Evolutionary conservation across 73 alveolate species (phyloP).

Genomic region (Diophrys appendiculata): DNA sequence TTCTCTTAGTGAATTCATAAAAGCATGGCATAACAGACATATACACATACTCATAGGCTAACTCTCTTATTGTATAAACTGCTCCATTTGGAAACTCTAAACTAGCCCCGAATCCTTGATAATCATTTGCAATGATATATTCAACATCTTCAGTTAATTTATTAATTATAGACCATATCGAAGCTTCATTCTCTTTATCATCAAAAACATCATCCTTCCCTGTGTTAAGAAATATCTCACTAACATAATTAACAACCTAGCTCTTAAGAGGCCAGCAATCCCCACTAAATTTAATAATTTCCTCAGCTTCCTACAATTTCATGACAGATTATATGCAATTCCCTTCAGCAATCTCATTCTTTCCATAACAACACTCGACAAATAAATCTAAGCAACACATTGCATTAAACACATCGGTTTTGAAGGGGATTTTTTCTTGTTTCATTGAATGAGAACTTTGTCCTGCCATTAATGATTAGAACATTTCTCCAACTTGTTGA

Average conservation of each 20-base stretch:
- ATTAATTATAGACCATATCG: conserved; percentile 1
- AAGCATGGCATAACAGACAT: conserved; percentile 14
- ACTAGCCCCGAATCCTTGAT: background rate
- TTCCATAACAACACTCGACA: conserved; percentile 41
- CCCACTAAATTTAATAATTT: conserved; percentile 23
- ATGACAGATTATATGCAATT: conserved; percentile 34
- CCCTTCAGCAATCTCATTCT: conserved; percentile 37
- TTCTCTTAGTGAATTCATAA: conserved; percentile 27
- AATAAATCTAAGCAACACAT: conserved; percentile 32
- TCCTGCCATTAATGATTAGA: background rate
- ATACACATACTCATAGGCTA: background rate
- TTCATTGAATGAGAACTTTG: background rate
- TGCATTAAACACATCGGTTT: conserved; percentile 17
- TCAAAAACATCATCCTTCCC: conserved; percentile 6
- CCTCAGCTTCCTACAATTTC: conserved; percentile 12
- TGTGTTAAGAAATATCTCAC: conserved; percentile 34
- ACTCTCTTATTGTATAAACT: background rate
- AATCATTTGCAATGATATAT: background rate
- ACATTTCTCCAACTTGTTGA: conserved; percentile 6
- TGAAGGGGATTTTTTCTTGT: conserved; percentile 1
- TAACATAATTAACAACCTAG: conserved; percentile 22
- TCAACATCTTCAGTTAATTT: background rate
- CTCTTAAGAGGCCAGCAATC: conserved; percentile 50
- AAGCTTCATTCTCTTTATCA: background rate
- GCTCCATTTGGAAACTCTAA: background rate